A percentile compares a stretch with the other conserved stretches of the same genome.
Evolutionary conservation across 1,284 basidiomycete species (phyloP).

Genomic region (Ceratobasidium sp.): DNA sequence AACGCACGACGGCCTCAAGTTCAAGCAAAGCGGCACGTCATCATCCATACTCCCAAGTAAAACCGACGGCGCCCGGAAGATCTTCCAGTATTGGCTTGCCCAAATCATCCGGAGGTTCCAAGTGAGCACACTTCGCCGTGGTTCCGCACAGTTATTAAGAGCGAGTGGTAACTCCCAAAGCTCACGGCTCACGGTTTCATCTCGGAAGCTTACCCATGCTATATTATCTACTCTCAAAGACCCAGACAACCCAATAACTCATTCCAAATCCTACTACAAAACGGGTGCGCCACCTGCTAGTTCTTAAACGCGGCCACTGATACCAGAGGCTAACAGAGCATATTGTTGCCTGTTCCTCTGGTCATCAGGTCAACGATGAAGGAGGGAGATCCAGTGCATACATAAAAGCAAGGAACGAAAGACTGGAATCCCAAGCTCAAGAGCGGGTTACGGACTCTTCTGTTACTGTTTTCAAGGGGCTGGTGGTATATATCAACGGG

Average conservation of each 20-base stretch:
- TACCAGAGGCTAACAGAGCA: slow-evolving; percentile 31
- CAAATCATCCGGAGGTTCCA: background rate
- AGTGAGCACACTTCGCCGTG: background rate
- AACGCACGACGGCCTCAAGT: background rate
- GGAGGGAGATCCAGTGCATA: slow-evolving; percentile 27
- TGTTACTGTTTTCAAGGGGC: slow-evolving; percentile 25
- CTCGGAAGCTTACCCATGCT: slow-evolving; percentile 23
- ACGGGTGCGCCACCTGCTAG: slow-evolving; percentile 30
- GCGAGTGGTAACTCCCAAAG: background rate
- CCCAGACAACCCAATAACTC: slow-evolving; percentile 44
- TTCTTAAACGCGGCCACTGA: slow-evolving; percentile 4
- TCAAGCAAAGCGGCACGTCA: slow-evolving; percentile 15
- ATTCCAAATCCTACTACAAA: slow-evolving; percentile 30
- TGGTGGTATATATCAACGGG: slow-evolving; percentile 38
- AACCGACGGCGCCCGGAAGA: background rate
- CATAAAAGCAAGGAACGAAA: slow-evolving; percentile 35
- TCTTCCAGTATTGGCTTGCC: background rate
- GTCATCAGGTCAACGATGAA: slow-evolving; percentile 42
- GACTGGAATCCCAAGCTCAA: slow-evolving; percentile 38
- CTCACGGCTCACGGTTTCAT: slow-evolving; percentile 22
- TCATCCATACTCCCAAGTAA: slow-evolving; percentile 21
- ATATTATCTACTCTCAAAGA: slow-evolving; percentile 43
- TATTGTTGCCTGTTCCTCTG: slow-evolving; percentile 41
- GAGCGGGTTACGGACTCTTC: slow-evolving; percentile 19
- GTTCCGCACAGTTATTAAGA: background rate